Evolutionary conservation across 306 rosid genomes (phyloP).

Genomic region (Quillaja saponaria): DNA sequence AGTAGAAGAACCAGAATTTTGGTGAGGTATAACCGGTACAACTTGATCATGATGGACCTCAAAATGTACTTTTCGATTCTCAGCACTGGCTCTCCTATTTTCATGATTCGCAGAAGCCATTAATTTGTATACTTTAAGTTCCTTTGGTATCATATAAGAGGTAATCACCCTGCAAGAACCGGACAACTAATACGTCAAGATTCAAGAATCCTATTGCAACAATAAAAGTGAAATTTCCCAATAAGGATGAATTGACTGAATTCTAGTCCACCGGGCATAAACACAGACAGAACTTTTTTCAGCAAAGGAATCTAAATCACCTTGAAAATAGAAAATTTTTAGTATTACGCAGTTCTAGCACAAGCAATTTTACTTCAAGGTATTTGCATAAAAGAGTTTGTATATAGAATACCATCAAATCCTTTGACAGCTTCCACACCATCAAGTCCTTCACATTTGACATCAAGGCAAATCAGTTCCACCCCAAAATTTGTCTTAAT

Average conservation of each 20-base stretch:
- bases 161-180: constrained; percentile 20
- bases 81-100: constrained; percentile 31
- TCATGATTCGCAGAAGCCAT: constrained; percentile 40
- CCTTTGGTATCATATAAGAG: neutral
- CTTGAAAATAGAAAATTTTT: too few species aligned
- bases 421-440: too few species aligned
- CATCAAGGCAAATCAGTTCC: too few species aligned
- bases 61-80: constrained; percentile 41
- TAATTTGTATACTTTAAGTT: neutral
- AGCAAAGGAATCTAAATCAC: too few species aligned
- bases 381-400: too few species aligned
- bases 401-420: too few species aligned
- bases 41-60: constrained; percentile 30
- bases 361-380: too few species aligned
- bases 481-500: too few species aligned
- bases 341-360: too few species aligned
- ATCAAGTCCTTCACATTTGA: too few species aligned
- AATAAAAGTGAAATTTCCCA: neutral
- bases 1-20: constrained; percentile 26
- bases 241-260: neutral
- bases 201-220: neutral
- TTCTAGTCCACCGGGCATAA: neutral
- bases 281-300: neutral
- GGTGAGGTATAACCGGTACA: neutral
- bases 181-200: constrained; percentile 1